Base-by-base conservation (phyloP, 768 basidiomycete genomes). In the Austroboletus eburneus region DNA sequence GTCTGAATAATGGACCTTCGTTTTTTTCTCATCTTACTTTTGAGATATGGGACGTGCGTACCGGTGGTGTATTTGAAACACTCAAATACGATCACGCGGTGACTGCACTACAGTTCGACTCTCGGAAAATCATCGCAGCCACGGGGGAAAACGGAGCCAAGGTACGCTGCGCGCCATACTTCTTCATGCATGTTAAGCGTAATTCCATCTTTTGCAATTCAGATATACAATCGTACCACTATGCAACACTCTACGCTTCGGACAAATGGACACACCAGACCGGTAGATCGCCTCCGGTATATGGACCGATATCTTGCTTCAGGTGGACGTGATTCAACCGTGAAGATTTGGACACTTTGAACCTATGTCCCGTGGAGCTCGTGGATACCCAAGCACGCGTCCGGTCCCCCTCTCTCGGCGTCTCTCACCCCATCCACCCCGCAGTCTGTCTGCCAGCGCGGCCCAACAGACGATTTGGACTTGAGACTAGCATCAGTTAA, bases 41-140 rank as follows among this genome's bases (percentile, higher is more conserved):
- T 30, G 46, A 95, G 91, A 90, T 96, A 49, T 98, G 96, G 96
- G 96, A 99, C 61, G 79, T 99, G 23, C 83, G 96, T 14, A 91
- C 83, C 10, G 95, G 96, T 9, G 77, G 83, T 21, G 83, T 86
- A 30, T 81, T 87, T 44, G 95, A 99, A 58, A 89, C 90, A 5
- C 80, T 98, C 55, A 79, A 83, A 54, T 96, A 89, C 65, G 93
- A 98, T 56, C 83, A 90, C 59, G 85, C 85, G 7, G 87, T 99
- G 35, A 95, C 93, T 2, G 80, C 81, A 17, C 70, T 99, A 22
- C 96, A 98, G 62, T 99, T 97, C 61, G 96, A 99, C 66, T 84
- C 84, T 18, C 78, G 96, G 17, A 98, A 97, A 67, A 84, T 98
- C 23, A 76, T 97, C 41, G 84, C 93, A 5, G 93, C 93, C 17